Evolutionary conservation across 176 grass and related monocot genomes (phyloP).

Genomic region (Cenchrus fungigraminus): DNA sequence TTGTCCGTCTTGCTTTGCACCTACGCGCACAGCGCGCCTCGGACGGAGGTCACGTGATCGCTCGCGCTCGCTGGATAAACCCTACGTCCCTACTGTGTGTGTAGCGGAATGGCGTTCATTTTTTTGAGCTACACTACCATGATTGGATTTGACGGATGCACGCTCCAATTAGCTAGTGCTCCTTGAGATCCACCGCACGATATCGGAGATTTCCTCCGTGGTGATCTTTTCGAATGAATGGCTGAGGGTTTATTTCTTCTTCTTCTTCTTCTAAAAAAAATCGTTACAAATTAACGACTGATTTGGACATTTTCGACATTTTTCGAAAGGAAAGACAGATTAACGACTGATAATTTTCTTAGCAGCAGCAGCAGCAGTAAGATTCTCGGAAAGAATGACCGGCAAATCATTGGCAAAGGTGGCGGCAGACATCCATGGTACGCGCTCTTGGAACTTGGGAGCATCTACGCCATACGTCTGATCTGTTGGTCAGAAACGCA

Average conservation of each 20-base stretch:
- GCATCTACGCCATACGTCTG: slow-evolving; percentile 41
- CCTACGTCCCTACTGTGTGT: background rate
- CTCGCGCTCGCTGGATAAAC: background rate
- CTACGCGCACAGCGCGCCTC: too few relatives aligned
- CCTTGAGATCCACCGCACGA: background rate
- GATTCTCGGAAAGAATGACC: background rate
- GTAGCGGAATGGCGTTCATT: background rate
- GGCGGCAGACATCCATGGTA: slow-evolving; percentile 16
- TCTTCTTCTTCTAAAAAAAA: too few relatives aligned
- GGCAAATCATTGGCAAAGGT: slow-evolving; percentile 22
- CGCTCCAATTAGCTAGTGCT: background rate
- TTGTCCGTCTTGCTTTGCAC: slow-evolving; percentile 24
- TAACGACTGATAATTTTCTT: too few relatives aligned
- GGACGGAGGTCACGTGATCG: background rate
- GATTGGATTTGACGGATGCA: background rate
- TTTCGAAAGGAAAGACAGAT: too few relatives aligned
- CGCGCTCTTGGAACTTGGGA: slow-evolving; percentile 47
- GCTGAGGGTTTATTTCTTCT: background rate
- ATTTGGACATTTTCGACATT: too few relatives aligned
- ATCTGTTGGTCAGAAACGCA: slow-evolving; percentile 25
- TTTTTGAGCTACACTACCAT: background rate
- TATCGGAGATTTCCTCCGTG: too few relatives aligned
- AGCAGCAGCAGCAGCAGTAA: too few relatives aligned
- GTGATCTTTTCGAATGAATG: background rate
- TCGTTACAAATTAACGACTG: background rate